Conservation (phyloP, 495 filamentous ascomycete genomes). For the Tuber umbilicatum region DNA sequence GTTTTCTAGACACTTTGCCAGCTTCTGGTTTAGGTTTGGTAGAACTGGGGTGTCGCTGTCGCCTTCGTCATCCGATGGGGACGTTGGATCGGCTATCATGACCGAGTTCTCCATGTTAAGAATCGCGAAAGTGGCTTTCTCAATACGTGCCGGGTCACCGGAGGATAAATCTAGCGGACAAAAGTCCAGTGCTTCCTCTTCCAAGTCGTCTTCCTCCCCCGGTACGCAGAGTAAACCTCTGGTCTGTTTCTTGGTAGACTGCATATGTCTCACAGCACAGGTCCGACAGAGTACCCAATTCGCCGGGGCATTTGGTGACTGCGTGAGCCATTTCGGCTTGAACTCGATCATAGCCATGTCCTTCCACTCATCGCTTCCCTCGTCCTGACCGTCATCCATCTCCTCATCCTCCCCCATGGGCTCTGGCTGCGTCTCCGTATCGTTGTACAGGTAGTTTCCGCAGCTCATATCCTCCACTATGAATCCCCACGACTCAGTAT, state of each 20-base stretch:
- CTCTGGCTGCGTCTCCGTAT: not conserved
- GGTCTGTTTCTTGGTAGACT: slow-evolving; percentile 30
- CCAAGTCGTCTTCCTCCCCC: slow-evolving; percentile 21
- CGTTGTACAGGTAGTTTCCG: slow-evolving; percentile 36
- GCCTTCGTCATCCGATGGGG: slow-evolving; percentile 29
- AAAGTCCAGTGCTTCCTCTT: slow-evolving; percentile 41
- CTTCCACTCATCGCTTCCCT: slow-evolving; percentile 37
- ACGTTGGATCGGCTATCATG: slow-evolving; percentile 39
- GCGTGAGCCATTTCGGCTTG: slow-evolving; percentile 90
- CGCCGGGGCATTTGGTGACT: slow-evolving; percentile 70
- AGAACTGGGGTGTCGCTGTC: slow-evolving; percentile 22
- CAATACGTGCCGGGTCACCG: slow-evolving; percentile 42
- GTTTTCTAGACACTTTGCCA: slow-evolving; percentile 29
- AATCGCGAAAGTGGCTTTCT: slow-evolving; percentile 37
- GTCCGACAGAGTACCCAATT: slow-evolving; percentile 71
- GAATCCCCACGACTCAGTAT: slow-evolving; percentile 36
- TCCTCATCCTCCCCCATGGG: slow-evolving; percentile 16
- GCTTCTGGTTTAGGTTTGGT: slow-evolving; percentile 34
- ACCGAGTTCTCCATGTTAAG: slow-evolving; percentile 38
- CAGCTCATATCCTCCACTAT: slow-evolving; percentile 42
- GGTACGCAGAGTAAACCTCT: not conserved
- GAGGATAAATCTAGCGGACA: slow-evolving; percentile 57
- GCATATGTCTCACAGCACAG: slow-evolving; percentile 64
- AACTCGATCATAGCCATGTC: slow-evolving; percentile 58
- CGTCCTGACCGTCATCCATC: slow-evolving; percentile 20